These are phyloP conservation scores for Colletotrichum sp. DNA, from an alignment of 2,329 filamentous ascomycete species.

Conservation along the genomic window DNA sequence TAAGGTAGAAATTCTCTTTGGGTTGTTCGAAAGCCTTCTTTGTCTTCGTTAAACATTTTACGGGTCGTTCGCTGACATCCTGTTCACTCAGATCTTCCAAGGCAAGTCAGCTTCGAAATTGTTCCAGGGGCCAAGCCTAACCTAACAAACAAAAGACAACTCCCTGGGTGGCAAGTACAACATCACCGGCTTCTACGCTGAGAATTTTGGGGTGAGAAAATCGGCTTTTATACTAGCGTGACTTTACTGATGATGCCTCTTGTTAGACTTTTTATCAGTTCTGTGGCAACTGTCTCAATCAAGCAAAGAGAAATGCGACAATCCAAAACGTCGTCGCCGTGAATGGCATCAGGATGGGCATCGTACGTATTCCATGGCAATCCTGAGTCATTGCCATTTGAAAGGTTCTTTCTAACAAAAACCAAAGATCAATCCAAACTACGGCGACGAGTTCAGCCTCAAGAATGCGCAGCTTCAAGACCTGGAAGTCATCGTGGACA, in stretches of 20 bases:
- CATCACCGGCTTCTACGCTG: slow-evolving; percentile 33
- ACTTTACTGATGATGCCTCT: background rate
- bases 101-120: background rate
- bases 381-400: background rate
- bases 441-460: slow-evolving; percentile 30
- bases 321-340: slow-evolving; percentile 31
- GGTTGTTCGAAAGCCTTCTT: background rate
- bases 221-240: background rate
- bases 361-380: slow-evolving; percentile 21
- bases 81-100: slow-evolving; percentile 27
- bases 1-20: slow-evolving; percentile 20
- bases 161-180: slow-evolving; percentile 34
- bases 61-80: background rate
- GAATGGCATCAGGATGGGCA: slow-evolving; percentile 26
- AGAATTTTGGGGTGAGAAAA: slow-evolving; percentile 23
- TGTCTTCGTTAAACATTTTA: background rate
- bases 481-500: slow-evolving; percentile 27
- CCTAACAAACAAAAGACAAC: slow-evolving; percentile 21
- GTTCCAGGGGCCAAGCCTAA: background rate
- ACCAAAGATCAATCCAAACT: slow-evolving; percentile 32
- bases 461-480: slow-evolving; percentile 30
- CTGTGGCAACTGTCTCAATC: slow-evolving; percentile 33
- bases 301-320: slow-evolving; percentile 25
- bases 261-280: slow-evolving; percentile 29
- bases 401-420: background rate